Base-by-base conservation (phyloP, 2,329 filamentous ascomycete species). In the Cladosporium sp. region DNA sequence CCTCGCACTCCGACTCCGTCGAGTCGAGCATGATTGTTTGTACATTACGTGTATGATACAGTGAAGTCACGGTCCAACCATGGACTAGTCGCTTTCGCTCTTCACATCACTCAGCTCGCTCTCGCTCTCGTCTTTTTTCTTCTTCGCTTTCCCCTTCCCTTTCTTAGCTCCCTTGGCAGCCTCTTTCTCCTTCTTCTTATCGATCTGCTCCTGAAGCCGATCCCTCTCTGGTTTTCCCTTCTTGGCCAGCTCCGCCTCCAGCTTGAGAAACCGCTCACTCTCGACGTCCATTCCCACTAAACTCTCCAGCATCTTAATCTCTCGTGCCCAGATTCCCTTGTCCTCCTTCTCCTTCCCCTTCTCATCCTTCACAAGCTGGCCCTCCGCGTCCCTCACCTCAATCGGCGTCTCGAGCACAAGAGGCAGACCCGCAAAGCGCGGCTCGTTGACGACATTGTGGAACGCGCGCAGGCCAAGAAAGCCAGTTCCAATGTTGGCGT, bases 361-460 rank as follows among this genome's bases (percentile, higher is more conserved):
- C 22, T 66, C 67, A 50, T 69, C 66, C 53, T 68, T 67, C 41
- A 66, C 57, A 68, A 60, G 42, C 19, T 85, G 85, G 41, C 85
- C 86, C 58, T 84, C 77, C 44, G 77, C 72, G 14, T 80, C 83
- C 43, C 82, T 81, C 35, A 78, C 78, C 56, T 95, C 89, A 57
- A 93, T 92, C 5, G 93, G 93, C n/a, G 93, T 98, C 74, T 98
- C 93, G 7, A 98, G 79, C 2, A 98, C 84, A 82, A 98, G 89
- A 3, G 93, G 93, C 63, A 96, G 71, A 22, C 82, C 82, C 60
- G 86, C 80, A 55, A 97, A 86, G 1, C 82, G 76, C 22, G 78
- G 75, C 63, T 89, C 83, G 68, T 97, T 97, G 77, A 97, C 85
- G 55, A 98, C 74, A 65, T 85, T 89, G 72, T 95, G 89, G 70